A percentile compares a stretch with the other conserved stretches of the same genome.
Conservation (phyloP, 768 basidiomycete species). For the Mycena latifolia region DNA sequence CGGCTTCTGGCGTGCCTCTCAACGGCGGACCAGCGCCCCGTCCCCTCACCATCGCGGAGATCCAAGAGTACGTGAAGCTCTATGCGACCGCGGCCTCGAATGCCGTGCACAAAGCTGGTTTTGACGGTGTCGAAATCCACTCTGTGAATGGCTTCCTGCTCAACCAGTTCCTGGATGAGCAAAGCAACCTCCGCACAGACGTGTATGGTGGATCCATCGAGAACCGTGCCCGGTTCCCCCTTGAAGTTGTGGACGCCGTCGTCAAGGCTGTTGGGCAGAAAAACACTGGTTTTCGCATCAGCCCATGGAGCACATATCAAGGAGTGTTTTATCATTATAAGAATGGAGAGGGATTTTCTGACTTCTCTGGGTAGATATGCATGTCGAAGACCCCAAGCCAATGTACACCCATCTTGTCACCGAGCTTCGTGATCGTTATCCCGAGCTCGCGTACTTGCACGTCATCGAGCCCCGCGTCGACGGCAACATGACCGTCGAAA, state of each 20-base stretch:
- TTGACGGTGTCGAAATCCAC: constrained; percentile 68
- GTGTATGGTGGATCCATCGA: constrained; percentile 45
- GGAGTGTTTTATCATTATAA: not conserved
- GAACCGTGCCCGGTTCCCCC: constrained; percentile 58
- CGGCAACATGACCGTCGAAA: constrained; percentile 1
- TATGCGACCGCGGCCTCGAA: constrained; percentile 60
- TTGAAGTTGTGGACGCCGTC: constrained; percentile 58
- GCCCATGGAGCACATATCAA: not conserved
- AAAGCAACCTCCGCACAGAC: constrained; percentile 55
- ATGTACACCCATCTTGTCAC: not conserved
- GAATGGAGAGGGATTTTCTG: constrained; percentile 29
- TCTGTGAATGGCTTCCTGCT: constrained; percentile 47
- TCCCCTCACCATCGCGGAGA: constrained; percentile 49
- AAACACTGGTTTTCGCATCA: too few species aligned
- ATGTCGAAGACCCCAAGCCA: not conserved
- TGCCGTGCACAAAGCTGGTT: constrained; percentile 61
- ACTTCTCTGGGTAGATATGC: constrained; percentile 23
- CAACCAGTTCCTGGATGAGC: constrained; percentile 62
- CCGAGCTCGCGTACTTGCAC: constrained; percentile 1
- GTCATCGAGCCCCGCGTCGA: not conserved
- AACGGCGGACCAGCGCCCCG: constrained; percentile 34
- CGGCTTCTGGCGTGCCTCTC: constrained; percentile 40
- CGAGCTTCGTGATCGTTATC: not conserved
- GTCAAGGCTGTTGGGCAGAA: constrained; percentile 33
- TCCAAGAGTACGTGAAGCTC: constrained; percentile 49